Base-by-base conservation (phyloP, 2,329 filamentous ascomycete genomes). In the Trichoderma oligosporum region DNA sequence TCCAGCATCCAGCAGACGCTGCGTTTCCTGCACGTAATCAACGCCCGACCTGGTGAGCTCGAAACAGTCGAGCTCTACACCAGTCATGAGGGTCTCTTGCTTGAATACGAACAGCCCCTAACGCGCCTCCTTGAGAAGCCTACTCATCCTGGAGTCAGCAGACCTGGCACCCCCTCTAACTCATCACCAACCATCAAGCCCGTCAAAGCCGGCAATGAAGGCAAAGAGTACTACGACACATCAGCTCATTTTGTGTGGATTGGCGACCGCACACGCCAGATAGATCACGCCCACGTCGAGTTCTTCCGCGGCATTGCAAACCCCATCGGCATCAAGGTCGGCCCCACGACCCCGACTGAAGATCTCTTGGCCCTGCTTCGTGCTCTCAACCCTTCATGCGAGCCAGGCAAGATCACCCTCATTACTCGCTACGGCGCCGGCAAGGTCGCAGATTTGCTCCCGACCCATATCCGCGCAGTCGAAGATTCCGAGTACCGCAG, bases 191-290 rank as follows among this genome's bases (percentile, higher is more conserved):
- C 76, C 48, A 71, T 66, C 60, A 66, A 5, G 61, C 22, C 22
- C 8, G 5, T 66, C 47, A 69, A 67, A 29, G 62, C 66, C 39
- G 66, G 73, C 14, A 39, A 55, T 14, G 49, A 52, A 11, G n/a
- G 31, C n/a, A 83, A 82, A 67, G 85, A 86, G 67, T 95, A 89
- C 81, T 97, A 95, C 76, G 88, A 96, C 74, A 97, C 93, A 0
- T 96, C 91, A 4, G 90, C 91, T 0, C 94, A 99, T 71, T 97
- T 99, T 77, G 82, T 99, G 71, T 99, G 94, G 94, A 95, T 99
- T 66, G 94, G 94, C 55, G 94, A 99, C 73, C 89, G 94, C 63
- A 99, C 94, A 2, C 85, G 94, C 45, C 93, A 97, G 74, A 84
- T 97, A 44, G 88, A 94, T 69, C 90, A 93, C 65, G 93, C 88